These are phyloP conservation scores for Globisporangium nunn DNA, from an alignment of 352 stramenopile species.

Conservation along the genomic window DNA sequence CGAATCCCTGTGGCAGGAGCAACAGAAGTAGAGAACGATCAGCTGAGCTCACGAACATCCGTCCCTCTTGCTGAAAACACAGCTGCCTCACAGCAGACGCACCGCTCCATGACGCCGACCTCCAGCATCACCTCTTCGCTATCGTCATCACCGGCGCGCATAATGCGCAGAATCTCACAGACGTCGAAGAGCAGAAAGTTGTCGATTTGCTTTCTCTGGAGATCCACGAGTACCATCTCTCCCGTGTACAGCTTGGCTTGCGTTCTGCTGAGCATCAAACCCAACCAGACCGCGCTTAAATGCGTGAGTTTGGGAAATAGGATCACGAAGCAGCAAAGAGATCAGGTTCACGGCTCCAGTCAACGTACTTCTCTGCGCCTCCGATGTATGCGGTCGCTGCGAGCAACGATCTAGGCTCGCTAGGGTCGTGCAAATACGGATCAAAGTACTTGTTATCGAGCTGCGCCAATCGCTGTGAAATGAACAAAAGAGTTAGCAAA, in stretches of 20 bases:
- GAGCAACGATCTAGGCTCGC: slow-evolving; percentile 15
- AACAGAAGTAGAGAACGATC: not conserved
- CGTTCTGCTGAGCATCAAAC: slow-evolving; percentile 12
- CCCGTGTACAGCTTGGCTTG: slow-evolving; percentile 57
- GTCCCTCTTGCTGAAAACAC: no score
- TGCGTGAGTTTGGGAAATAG: no score
- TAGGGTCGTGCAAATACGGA: slow-evolving; percentile 19
- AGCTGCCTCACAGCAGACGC: slow-evolving; percentile 1
- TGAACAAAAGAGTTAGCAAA: slow-evolving; percentile 1
- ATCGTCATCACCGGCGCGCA: slow-evolving; percentile 15
- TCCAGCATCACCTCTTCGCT: slow-evolving; percentile 35
- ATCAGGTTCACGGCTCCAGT: no score
- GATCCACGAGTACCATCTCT: slow-evolving; percentile 70
- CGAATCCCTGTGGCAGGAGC: slow-evolving; percentile 20
- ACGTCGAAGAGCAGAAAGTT: slow-evolving; percentile 75
- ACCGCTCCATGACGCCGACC: slow-evolving; percentile 65
- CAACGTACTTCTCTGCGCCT: slow-evolving; percentile 45
- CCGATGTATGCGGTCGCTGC: slow-evolving; percentile 46
- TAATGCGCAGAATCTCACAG: slow-evolving; percentile 74
- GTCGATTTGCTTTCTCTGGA: slow-evolving; percentile 45
- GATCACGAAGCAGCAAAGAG: not conserved
- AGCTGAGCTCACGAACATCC: not conserved
- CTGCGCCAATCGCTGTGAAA: slow-evolving; percentile 38
- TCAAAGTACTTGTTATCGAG: slow-evolving; percentile 32
- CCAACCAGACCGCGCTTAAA: no score